Percentiles rank a stretch among this genome's conserved stretches.
These are phyloP conservation scores for Aspergillus terreus DNA, from an alignment of 2,329 filamentous ascomycete genomes.

Conservation along the genomic window DNA sequence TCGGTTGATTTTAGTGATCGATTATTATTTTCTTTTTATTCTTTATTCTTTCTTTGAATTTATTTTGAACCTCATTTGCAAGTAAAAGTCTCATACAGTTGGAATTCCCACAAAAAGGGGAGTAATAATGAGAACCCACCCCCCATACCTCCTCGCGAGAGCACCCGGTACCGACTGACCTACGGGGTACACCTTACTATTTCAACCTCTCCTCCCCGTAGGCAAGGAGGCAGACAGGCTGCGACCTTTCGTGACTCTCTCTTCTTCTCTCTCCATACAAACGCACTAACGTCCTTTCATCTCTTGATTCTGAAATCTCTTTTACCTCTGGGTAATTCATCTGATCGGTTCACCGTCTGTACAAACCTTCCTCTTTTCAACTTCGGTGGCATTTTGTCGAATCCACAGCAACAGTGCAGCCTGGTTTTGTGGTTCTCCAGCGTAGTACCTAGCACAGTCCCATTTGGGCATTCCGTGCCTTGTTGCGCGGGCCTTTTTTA, in stretches of 20 bases:
- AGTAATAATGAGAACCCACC: background rate
- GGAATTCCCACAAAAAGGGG: background rate
- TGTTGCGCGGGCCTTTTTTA: constrained; percentile 5
- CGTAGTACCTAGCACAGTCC: constrained; percentile 17
- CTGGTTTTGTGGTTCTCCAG: constrained; percentile 17
- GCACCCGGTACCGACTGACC: background rate
- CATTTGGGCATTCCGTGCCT: constrained; percentile 21
- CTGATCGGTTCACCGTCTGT: background rate
- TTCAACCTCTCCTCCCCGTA: constrained; percentile 17
- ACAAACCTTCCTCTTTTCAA: background rate
- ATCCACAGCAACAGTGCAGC: constrained; percentile 9
- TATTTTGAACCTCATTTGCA: background rate
- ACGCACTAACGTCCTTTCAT: background rate
- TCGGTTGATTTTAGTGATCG: background rate
- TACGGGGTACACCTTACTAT: constrained; percentile 9
- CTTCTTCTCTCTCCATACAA: constrained; percentile 2
- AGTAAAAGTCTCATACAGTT: constrained; percentile 6
- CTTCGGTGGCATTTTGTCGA: constrained; percentile 4
- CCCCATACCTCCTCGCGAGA: constrained; percentile 1
- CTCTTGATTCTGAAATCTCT: no score
- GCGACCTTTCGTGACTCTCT: background rate
- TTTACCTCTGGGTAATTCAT: background rate
- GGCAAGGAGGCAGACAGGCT: background rate
- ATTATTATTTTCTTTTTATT: background rate
- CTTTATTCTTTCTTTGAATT: background rate